Evolutionary conservation across 1,284 basidiomycete species (phyloP).

Genomic region (Cryptococcus deneoformans): DNA sequence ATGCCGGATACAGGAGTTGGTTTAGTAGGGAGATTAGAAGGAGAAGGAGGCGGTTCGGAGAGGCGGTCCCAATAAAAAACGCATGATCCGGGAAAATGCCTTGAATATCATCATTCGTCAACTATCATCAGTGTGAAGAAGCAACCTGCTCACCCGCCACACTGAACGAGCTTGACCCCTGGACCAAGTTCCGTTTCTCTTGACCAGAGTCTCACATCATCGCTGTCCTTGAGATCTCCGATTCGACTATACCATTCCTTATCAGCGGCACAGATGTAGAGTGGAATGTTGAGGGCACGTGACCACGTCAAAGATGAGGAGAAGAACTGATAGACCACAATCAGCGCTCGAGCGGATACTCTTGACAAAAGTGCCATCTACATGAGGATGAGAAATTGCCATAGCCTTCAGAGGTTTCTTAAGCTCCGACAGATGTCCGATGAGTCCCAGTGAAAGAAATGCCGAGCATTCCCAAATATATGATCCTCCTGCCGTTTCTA

Average conservation of each 20-base stretch:
- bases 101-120: slow-evolving; percentile 1
- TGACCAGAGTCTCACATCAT: slow-evolving; percentile 35
- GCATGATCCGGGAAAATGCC: slow-evolving; percentile 47
- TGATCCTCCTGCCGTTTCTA: slow-evolving; percentile 34
- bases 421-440: slow-evolving; percentile 27
- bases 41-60: slow-evolving; percentile 27
- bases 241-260: slow-evolving; percentile 41
- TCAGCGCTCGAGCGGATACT: background rate
- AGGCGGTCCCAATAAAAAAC: slow-evolving; percentile 47
- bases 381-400: slow-evolving; percentile 48
- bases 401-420: slow-evolving; percentile 39
- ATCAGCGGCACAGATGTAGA: slow-evolving; percentile 41
- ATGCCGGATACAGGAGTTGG: slow-evolving; percentile 33
- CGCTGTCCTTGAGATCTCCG: slow-evolving; percentile 19
- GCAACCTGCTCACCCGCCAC: slow-evolving; percentile 42
- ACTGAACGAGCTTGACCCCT: slow-evolving; percentile 38
- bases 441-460: slow-evolving; percentile 31
- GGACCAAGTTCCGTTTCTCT: slow-evolving; percentile 22
- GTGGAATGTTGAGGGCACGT: slow-evolving; percentile 38
- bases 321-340: slow-evolving; percentile 39
- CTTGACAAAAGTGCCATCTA: slow-evolving; percentile 11
- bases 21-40: slow-evolving; percentile 23
- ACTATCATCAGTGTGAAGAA: background rate
- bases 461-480: slow-evolving; percentile 49
- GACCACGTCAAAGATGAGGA: slow-evolving; percentile 45